Evolutionary conservation across 164 flowering plant species (phyloP).

Genomic region (Euptelea pleiosperma): DNA sequence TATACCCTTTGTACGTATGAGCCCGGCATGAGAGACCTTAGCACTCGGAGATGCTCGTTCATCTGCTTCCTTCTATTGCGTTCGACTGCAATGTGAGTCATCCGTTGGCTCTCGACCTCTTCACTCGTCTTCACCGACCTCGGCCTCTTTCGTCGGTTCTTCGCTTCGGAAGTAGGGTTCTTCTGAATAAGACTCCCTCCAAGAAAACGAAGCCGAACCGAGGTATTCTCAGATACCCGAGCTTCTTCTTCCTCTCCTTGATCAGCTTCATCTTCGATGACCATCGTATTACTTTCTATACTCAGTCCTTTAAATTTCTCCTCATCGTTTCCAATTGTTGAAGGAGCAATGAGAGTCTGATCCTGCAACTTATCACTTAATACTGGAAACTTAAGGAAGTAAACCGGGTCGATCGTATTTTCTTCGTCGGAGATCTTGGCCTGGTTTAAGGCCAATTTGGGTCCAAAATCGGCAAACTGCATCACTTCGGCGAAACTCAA

Average conservation of each 20-base stretch:
- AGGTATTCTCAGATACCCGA: constrained; percentile 25
- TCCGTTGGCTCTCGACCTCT: constrained; percentile 95
- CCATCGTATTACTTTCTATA: constrained; percentile 2
- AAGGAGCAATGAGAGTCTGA: constrained; percentile 22
- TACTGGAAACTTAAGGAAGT: constrained; percentile 85
- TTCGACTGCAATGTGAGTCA: constrained; percentile 98
- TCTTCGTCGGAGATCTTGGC: constrained; percentile 41
- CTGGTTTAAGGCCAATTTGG: constrained; percentile 59
- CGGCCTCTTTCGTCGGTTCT: constrained; percentile 71
- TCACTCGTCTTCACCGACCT: constrained; percentile 72
- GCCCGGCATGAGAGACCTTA: constrained; percentile 91
- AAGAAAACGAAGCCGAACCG: constrained; percentile 43
- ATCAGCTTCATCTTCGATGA: constrained; percentile 23
- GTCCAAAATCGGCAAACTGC: constrained; percentile 93
- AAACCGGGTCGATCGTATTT: constrained; percentile 66
- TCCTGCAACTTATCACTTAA: constrained; percentile 55
- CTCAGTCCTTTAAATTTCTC: constrained; percentile 18
- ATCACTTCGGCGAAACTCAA: constrained; percentile 86
- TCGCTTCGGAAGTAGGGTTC: constrained; percentile 22
- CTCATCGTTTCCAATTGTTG: constrained; percentile 13
- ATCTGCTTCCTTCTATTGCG: constrained; percentile 91
- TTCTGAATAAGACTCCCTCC: constrained; percentile 34
- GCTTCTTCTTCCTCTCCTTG: constrained; percentile 33
- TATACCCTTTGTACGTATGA: constrained; percentile 96
- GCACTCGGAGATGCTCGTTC: constrained; percentile 90